Evolutionary conservation across 2,329 filamentous ascomycete genomes (phyloP).

Genomic region (Trichophyton rubrum): DNA sequence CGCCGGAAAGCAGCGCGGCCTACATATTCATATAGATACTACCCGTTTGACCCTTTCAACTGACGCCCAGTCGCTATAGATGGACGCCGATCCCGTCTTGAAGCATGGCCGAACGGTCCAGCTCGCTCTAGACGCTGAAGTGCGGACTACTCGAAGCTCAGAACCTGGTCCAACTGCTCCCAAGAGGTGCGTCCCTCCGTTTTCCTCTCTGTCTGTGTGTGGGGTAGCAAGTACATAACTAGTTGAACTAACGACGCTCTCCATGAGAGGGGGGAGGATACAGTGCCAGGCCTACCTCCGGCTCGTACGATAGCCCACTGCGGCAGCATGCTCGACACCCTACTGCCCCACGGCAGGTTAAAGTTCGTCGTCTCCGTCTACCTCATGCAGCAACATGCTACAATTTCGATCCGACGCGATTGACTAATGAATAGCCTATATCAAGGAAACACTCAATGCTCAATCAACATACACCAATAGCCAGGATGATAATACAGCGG

Average conservation of each 20-base stretch:
- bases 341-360: constrained; percentile 49
- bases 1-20: neutral
- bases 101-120: constrained; percentile 1
- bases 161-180: neutral
- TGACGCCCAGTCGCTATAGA: neutral
- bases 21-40: neutral
- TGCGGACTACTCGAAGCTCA: neutral
- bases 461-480: constrained; percentile 76
- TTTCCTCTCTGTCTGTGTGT: neutral
- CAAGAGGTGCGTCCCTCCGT: neutral
- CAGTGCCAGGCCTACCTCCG: constrained; percentile 8
- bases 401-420: neutral
- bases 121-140: neutral
- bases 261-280: neutral
- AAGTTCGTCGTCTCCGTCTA: constrained; percentile 33
- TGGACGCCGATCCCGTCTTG: neutral
- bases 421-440: constrained; percentile 1
- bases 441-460: constrained; percentile 74
- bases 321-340: constrained; percentile 44
- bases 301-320: constrained; percentile 12
- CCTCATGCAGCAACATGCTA: neutral
- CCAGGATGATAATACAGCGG: constrained; percentile 64
- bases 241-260: neutral
- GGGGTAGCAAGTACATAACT: neutral
- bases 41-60: neutral